Evolutionary conservation across 2,329 filamentous ascomycete species (phyloP).

Genomic region (Penicillium fuscoglaucum): DNA sequence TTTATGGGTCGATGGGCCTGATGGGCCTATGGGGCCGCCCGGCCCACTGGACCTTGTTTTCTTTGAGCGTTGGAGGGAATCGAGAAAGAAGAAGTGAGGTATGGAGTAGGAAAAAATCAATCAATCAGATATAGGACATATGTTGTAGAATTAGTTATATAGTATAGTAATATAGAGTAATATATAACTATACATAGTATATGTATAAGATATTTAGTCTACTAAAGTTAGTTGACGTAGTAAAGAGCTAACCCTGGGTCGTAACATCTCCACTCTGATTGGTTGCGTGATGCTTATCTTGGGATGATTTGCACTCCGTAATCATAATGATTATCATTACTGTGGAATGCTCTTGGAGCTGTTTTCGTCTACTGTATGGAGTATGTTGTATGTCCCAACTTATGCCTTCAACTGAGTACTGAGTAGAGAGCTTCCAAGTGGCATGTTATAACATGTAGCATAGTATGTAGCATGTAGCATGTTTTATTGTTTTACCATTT

Average conservation of each 20-base stretch:
- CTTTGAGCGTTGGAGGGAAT: not conserved
- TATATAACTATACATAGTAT: too few species aligned
- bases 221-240: slow-evolving; percentile 33
- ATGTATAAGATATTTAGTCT: too few species aligned
- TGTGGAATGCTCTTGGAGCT: slow-evolving; percentile 5
- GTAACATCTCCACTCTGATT: slow-evolving; percentile 35
- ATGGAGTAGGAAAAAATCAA: not conserved
- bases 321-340: slow-evolving; percentile 30
- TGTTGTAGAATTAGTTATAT: not conserved
- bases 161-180: not conserved
- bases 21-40: slow-evolving; percentile 6
- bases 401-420: not conserved
- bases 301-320: slow-evolving; percentile 21
- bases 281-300: slow-evolving; percentile 35
- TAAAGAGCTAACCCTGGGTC: slow-evolving; percentile 38
- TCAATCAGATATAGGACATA: not conserved
- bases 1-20: not conserved
- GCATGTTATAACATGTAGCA: not conserved
- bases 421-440: too few species aligned
- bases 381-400: not conserved
- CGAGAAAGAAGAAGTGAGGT: not conserved
- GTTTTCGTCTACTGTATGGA: not conserved
- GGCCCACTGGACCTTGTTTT: slow-evolving; percentile 8
- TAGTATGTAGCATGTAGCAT: not conserved
- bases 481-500: not conserved